Evolutionary conservation across 1,284 basidiomycete genomes (phyloP), one percentile per base, ranked within the genome.

Genomic region (Xanthoconium separans): DNA sequence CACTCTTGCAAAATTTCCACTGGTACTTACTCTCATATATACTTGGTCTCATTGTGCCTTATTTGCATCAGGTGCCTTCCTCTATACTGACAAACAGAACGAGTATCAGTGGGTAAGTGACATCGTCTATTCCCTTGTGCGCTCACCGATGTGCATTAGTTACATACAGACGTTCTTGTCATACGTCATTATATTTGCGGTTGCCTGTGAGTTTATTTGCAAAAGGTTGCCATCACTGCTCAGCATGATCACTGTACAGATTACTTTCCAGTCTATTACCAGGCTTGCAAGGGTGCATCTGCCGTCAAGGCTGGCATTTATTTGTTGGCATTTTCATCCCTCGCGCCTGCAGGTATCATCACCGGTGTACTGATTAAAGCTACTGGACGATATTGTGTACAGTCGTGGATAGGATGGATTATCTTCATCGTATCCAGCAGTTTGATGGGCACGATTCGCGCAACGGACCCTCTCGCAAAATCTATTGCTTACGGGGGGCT

Each of bases 71-170:
- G 60, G 51, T 57, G 3, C 57, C 60, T 2, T 39, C 54, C 34
- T 51, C 51, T 1, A 1, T 61, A 16, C 42, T 59, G 47, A 56
- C 51, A 12, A 56, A 62, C 12, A 4, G 24, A 11, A 61, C 58
- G 4, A 60, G 47, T 12, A 4, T 55, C 27, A 61, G 60, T n/a
- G 54, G 60, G 61, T 57, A 24, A 51, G 60, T 1, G 24, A 18
- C 13, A 46, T 31, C 6, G 8, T 47, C 10, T 6, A 4, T 18
- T 11, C 1, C 8, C n/a, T 42, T 16, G 27, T 3, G 8, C 2
- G 2, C 6, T 18, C 15, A 16, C 30, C 39, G 30, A 46, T 5
- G 5, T 29, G 7, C 22, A 12, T 24, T 22, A 55, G 59, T 45
- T 60, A 60, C 30, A 30, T 55, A 30, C 56, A 58, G 42, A 44